Evolutionary conservation across 768 basidiomycete species (phyloP), one percentile per base, ranked within the genome.

Genomic region (Hygrophoropsis aurantiaca): DNA sequence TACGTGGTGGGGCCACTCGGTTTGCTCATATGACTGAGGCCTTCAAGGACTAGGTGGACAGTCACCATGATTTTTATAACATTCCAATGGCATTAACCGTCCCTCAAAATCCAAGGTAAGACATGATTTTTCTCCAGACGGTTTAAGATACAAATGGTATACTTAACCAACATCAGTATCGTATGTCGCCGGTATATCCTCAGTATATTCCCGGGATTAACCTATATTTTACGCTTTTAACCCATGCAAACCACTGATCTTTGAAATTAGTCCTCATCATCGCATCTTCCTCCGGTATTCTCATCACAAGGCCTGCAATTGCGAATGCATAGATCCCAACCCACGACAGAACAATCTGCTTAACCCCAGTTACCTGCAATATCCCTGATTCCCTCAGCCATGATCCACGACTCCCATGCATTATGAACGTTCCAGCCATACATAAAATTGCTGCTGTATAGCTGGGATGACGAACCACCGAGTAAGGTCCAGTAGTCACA

Each of bases 181-280:
- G n/a, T n/a, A n/a, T n/a, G n/a, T n/a, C n/a, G n/a, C n/a, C n/a
- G n/a, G n/a, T n/a, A n/a, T n/a, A n/a, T n/a, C 26, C 11, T 49
- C 46, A 71, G 46, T 55, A 69, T 5, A 70, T 32, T 11, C 60
- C 55, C 1, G 72, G 71, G 11, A 72, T 50, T n/a, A 73, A 47
- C 27, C 49, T 57, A 41, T 62, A 68, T 11, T 58, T 59, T 8
- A 69, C 66, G 11, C 42, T 48, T 2, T 33, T 47, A 4, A 61
- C 65, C 62, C 65, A 73, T 3, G 42, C 39, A 5, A 64, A 60
- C 69, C 70, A 71, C 21, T 62, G 66, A 23, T 57, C 36, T 9
- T 64, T 67, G 44, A 71, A 72, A 21, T 56, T 51, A 9, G 52
- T 48, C 25, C 52, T 51, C 43, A 72, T 43, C 39, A 65, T 54